Evolutionary conservation across 2,329 filamentous ascomycete species (phyloP).

Genomic region (Fusarium sp.): DNA sequence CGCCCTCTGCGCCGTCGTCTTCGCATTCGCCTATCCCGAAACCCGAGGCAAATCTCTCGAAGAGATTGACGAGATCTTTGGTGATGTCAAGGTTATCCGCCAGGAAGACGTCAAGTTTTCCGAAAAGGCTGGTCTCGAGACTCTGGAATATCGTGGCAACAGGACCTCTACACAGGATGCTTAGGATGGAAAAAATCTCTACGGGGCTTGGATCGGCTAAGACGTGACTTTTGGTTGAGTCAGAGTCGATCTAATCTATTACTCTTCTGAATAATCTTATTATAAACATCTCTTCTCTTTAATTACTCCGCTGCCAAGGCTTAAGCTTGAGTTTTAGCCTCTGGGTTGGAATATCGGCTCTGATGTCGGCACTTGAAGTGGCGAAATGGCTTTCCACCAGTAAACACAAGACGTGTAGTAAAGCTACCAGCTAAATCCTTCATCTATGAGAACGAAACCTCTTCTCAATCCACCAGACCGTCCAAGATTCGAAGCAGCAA

Average conservation of each 20-base stretch:
- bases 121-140: conserved; percentile 28
- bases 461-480: conserved; percentile 27
- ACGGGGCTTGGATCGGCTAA: background rate
- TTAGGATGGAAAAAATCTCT: background rate
- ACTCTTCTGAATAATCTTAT: background rate
- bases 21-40: conserved; percentile 53
- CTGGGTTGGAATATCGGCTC: background rate
- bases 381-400: background rate
- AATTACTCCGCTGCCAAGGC: background rate
- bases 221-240: background rate
- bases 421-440: conserved; percentile 45
- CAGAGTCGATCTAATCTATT: background rate
- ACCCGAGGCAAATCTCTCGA: conserved; percentile 56
- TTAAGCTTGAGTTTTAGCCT: background rate
- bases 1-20: conserved; percentile 51
- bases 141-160: conserved; percentile 17
- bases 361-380: background rate
- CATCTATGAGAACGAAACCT: conserved; percentile 43
- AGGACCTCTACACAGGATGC: background rate
- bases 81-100: conserved; percentile 49
- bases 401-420: background rate
- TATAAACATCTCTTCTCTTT: background rate
- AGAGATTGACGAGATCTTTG: conserved; percentile 56
- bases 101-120: conserved; percentile 40
- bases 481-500: conserved; percentile 39